These are phyloP conservation scores for Solanum piurae DNA, from an alignment of 257 asterid genomes.

Conservation along the genomic window DNA sequence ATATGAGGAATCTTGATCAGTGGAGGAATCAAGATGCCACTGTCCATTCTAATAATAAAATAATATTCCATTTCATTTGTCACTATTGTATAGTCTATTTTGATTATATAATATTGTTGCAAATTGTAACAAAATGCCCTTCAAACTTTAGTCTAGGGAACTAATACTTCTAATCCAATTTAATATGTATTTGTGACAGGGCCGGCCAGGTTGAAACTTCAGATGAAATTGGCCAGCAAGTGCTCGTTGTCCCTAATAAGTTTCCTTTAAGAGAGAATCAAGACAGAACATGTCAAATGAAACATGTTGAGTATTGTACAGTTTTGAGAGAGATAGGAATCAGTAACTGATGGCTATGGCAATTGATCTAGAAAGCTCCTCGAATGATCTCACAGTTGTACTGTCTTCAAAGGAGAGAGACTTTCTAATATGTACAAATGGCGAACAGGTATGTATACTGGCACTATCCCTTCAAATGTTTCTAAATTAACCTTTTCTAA, in stretches of 20 bases:
- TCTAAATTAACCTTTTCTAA: not conserved
- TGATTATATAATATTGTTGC: not conserved
- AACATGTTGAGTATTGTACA: not conserved
- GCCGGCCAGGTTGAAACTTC: not conserved
- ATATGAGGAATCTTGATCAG: not conserved
- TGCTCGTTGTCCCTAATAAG: not conserved
- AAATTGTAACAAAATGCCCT: not conserved
- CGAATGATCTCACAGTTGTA: slow-evolving; percentile 5
- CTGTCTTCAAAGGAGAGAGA: slow-evolving; percentile 21
- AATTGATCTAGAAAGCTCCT: not conserved
- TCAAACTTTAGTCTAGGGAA: too few species aligned
- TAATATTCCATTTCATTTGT: not conserved
- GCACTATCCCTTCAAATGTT: not conserved
- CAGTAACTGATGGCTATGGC: slow-evolving; percentile 3
- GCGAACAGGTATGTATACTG: slow-evolving; percentile 1
- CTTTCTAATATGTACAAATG: slow-evolving; percentile 9
- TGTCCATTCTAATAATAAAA: not conserved
- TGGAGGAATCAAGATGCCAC: not conserved
- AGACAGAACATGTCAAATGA: not conserved
- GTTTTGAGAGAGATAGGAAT: not conserved
- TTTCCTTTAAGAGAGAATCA: not conserved
- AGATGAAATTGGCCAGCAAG: not conserved
- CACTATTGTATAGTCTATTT: not conserved
- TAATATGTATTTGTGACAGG: too few species aligned
- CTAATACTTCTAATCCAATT: too few species aligned